phyloP scores from a whole-genome alignment of 768 basidiomycete species.

The Hericium coralloides region DNA sequence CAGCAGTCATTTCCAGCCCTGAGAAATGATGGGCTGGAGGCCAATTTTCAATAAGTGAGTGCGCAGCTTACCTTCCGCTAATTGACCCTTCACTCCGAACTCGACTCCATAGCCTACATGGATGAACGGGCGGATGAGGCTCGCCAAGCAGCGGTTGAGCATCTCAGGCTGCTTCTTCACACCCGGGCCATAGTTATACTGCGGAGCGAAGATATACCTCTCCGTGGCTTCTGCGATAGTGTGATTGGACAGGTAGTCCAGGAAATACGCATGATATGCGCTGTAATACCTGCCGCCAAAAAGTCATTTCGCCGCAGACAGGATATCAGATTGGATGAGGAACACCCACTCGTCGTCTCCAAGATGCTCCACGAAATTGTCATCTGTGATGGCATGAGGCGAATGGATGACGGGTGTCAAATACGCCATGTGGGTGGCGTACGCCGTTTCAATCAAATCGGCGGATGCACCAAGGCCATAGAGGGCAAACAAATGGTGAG shows the following conservation, averaged over 20 bases:
- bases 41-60: not conserved
- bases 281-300: slow-evolving; percentile 34
- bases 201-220: slow-evolving; percentile 47
- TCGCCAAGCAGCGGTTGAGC: slow-evolving; percentile 46
- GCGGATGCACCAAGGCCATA: slow-evolving; percentile 50
- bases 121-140: slow-evolving; percentile 57
- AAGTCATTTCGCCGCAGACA: too few species aligned
- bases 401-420: slow-evolving; percentile 30
- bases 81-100: slow-evolving; percentile 48
- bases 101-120: slow-evolving; percentile 56
- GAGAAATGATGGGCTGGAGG: not conserved
- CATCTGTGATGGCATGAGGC: slow-evolving; percentile 33
- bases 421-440: slow-evolving; percentile 28
- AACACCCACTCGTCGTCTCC: slow-evolving; percentile 42
- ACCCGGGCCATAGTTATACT: slow-evolving; percentile 34
- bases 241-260: slow-evolving; percentile 28
- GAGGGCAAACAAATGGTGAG: slow-evolving; percentile 48
- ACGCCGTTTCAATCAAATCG: slow-evolving; percentile 31
- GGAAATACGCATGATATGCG: slow-evolving; percentile 55
- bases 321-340: too few species aligned
- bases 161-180: slow-evolving; percentile 36
- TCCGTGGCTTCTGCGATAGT: slow-evolving; percentile 40
- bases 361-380: slow-evolving; percentile 46
- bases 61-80: slow-evolving; percentile 44
- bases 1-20: slow-evolving; percentile 52